Evolutionary conservation across 345 rosid genomes (phyloP).

Genomic region (Tarenaya hassleriana): DNA sequence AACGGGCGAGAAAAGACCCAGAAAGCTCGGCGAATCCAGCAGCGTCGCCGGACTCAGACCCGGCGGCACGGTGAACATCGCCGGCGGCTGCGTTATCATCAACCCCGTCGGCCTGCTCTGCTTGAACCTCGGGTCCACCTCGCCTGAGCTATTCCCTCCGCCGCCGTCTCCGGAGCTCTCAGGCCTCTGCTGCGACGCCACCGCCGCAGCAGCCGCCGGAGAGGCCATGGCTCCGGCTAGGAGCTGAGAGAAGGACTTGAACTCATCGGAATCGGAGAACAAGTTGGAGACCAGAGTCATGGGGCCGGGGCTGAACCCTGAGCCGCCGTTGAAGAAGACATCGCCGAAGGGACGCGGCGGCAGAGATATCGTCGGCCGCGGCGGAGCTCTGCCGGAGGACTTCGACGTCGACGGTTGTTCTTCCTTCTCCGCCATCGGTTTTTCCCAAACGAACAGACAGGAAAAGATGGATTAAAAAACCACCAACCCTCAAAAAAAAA

Average conservation of each 20-base stretch:
- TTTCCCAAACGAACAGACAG: background rate
- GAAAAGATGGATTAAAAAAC: slow-evolving; percentile 10
- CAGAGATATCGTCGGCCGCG: slow-evolving; percentile 48
- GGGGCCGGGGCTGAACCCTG: slow-evolving; percentile 83
- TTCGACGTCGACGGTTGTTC: slow-evolving; percentile 13
- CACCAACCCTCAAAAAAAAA: slow-evolving; percentile 19
- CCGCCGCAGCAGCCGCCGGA: slow-evolving; percentile 33
- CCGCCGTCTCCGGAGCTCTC: slow-evolving; percentile 21
- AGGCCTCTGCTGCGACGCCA: slow-evolving; percentile 23
- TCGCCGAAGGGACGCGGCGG: slow-evolving; percentile 54
- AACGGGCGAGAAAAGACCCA: slow-evolving; percentile 56
- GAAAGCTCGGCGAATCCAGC: slow-evolving; percentile 63
- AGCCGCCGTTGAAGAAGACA: slow-evolving; percentile 32
- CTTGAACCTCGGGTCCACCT: slow-evolving; percentile 34
- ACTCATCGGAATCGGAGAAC: slow-evolving; percentile 67
- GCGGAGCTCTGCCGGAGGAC: slow-evolving; percentile 26
- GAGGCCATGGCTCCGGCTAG: slow-evolving; percentile 73
- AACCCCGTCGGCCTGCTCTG: slow-evolving; percentile 45
- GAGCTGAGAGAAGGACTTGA: slow-evolving; percentile 68
- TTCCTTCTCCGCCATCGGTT: slow-evolving; percentile 38
- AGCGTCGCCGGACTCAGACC: slow-evolving; percentile 48
- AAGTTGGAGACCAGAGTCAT: slow-evolving; percentile 78
- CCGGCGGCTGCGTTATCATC: slow-evolving; percentile 38
- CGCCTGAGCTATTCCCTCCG: slow-evolving; percentile 18
- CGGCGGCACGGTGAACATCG: slow-evolving; percentile 42